Conservation (phyloP, 257 asterid genomes). For the Ajuga chamaepitys region DNA sequence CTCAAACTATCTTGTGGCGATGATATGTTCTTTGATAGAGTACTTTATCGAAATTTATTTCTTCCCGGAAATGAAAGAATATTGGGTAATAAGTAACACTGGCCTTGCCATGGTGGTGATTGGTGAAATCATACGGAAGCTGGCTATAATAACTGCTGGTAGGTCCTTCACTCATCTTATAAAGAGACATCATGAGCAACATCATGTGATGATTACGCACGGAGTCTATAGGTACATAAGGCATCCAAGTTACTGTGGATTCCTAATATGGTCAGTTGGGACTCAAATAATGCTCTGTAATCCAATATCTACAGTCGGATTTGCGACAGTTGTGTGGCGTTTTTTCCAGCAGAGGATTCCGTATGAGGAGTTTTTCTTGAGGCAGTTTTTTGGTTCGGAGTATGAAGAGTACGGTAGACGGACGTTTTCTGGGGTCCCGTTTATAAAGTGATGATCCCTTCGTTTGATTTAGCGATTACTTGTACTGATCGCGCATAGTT, state of each 20-base stretch:
- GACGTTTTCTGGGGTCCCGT: conserved; percentile 77
- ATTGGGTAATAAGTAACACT: conserved; percentile 57
- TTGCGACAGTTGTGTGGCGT: conserved; percentile 61
- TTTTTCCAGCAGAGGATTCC: conserved; percentile 68
- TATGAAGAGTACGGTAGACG: conserved; percentile 56
- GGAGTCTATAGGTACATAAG: conserved; percentile 58
- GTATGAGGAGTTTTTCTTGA: conserved; percentile 80
- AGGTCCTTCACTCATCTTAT: conserved; percentile 80
- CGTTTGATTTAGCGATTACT: background rate
- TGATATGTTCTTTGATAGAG: conserved; percentile 61
- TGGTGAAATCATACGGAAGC: conserved; percentile 73
- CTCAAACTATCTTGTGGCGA: conserved; percentile 52
- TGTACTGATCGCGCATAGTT: background rate
- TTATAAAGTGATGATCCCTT: conserved; percentile 42
- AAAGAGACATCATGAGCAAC: conserved; percentile 52
- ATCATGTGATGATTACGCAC: conserved; percentile 62
- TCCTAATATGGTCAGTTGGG: conserved; percentile 55
- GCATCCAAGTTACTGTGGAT: conserved; percentile 79
- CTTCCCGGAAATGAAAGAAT: conserved; percentile 62
- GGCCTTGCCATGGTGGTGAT: conserved; percentile 67
- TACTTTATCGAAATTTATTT: conserved; percentile 56
- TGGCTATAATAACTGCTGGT: conserved; percentile 86
- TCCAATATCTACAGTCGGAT: conserved; percentile 59
- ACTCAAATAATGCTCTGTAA: conserved; percentile 77
- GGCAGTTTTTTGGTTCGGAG: conserved; percentile 63